Conservation (phyloP, 2,329 filamentous ascomycete genomes). For the Monilinia fructicola region DNA sequence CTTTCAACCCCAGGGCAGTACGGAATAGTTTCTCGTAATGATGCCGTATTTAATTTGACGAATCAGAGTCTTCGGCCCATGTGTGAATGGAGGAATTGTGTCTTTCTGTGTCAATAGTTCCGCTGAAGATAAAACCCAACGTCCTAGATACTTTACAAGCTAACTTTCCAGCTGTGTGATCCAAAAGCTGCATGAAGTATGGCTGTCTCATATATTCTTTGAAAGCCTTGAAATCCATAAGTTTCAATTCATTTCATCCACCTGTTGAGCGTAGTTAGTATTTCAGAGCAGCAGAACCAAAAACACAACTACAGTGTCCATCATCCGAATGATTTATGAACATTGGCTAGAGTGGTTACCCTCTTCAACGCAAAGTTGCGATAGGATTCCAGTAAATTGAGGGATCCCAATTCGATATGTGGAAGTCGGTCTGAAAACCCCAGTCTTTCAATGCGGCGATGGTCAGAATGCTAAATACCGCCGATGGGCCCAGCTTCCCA, state of each 20-base stretch:
- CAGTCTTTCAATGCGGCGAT: constrained; percentile 15
- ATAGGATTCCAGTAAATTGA: not conserved
- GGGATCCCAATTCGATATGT: not conserved
- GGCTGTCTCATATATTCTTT: constrained; percentile 4
- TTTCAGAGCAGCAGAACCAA: not conserved
- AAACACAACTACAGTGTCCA: not conserved
- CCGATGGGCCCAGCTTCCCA: not conserved
- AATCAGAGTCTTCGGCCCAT: constrained; percentile 19
- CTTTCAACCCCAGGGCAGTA: constrained; percentile 25
- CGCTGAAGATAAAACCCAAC: constrained; percentile 19
- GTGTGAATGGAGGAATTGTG: constrained; percentile 7
- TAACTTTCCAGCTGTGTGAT: constrained; percentile 17
- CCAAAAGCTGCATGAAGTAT: constrained; percentile 19
- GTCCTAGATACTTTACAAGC: constrained; percentile 19
- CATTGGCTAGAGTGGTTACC: not conserved
- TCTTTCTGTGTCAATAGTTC: no score
- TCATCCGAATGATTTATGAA: not conserved
- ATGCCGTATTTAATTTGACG: constrained; percentile 18
- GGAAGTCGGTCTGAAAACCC: constrained; percentile 4
- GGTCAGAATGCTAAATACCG: constrained; percentile 15
- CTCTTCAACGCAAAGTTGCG: not conserved
- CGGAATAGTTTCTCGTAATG: constrained; percentile 26
- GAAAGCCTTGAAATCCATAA: constrained; percentile 25
- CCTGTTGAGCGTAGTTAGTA: constrained; percentile 11
- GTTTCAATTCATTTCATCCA: constrained; percentile 23